Conservation (phyloP, 495 filamentous ascomycete species). For the Xylaria castorea region DNA sequence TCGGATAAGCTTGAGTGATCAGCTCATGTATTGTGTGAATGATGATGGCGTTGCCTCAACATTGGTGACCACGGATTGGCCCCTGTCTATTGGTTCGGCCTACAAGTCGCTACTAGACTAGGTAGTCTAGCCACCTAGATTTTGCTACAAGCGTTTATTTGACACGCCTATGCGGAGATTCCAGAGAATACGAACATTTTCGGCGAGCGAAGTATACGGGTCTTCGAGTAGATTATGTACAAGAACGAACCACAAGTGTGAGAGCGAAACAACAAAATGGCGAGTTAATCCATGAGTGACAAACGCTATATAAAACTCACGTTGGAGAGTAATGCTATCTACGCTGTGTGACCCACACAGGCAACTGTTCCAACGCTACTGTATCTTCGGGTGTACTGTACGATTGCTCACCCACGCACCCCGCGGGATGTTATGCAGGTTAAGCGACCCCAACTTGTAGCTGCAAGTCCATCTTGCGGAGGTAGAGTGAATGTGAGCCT, state of each 20-base stretch:
- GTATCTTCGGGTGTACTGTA: slow-evolving; percentile 4
- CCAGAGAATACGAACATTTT: not conserved
- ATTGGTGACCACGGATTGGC: not conserved
- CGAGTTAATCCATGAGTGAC: not conserved
- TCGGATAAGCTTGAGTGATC: slow-evolving; percentile 1
- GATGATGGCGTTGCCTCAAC: slow-evolving; percentile 10
- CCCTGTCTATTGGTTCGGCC: not conserved
- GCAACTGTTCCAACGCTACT: not conserved
- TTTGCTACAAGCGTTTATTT: not conserved
- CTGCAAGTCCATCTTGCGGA: slow-evolving; percentile 1
- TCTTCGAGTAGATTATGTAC: not conserved
- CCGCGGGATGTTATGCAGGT: slow-evolving; percentile 26
- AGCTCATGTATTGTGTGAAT: slow-evolving; percentile 5
- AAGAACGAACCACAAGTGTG: not conserved
- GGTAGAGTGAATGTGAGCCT: not conserved
- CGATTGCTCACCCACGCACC: slow-evolving; percentile 19
- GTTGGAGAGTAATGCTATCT: not conserved
- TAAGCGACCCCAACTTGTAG: slow-evolving; percentile 22
- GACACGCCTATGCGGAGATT: not conserved
- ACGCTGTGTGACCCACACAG: slow-evolving; percentile 17
- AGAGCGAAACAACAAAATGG: not conserved
- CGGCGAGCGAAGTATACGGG: not conserved
- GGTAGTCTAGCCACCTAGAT: slow-evolving; percentile 1
- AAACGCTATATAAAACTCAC: not conserved
- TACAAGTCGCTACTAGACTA: not conserved